Evolutionary conservation across 129 eudicot species (phyloP), one percentile per base, ranked within the genome.

Genomic region (Flaveria linearis): DNA sequence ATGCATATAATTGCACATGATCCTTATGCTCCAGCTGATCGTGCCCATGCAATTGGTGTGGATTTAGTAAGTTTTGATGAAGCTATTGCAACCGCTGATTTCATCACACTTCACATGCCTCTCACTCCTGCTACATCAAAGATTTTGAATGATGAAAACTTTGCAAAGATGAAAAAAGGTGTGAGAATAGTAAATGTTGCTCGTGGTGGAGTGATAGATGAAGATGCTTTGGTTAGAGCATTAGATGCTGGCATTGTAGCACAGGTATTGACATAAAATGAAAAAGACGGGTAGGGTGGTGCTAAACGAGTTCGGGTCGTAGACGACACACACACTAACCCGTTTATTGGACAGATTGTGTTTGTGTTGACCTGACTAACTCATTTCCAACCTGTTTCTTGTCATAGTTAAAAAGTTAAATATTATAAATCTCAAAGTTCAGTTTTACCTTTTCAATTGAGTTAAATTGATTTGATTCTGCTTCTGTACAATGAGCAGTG

Each of bases 201-300:
- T 36, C 98, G 98, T 79, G 98, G 98, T 16, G 98, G 98, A 58
- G 98, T 92, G 67, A 90, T 92, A 86, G 98, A 92, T 74, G 98
- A 92, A 72, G 96, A 86, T 45, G 96, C 98, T 49, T 83, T 92
- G 39, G 84, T 90, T 76, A 88, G 76, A 84, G 98, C 98, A 41
- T 81, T 92, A 69, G 96, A 92, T 88, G 77, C 92, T 71, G 98
- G 98, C 79, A 90, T 88, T 74, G 98, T 92, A 22, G 98, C 96
- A n/a, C 98, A 92, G 98, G 98, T 92, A 17, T 20, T 58, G 33
- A 20, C 65, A 58, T 58, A 14, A 20, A 58, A 22, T 22, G 7
- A 17, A 53, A 53, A 5, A 53, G 16, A n/a, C 22, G 3, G 60
- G 60, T 53, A 17, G 60, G 25, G 25, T 53, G 60, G 12, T 53